Percentiles rank a stretch among this genome's conserved stretches.
phyloP scores from a whole-genome alignment of 108 stramenopile species.

The Skeletonema potamos region DNA sequence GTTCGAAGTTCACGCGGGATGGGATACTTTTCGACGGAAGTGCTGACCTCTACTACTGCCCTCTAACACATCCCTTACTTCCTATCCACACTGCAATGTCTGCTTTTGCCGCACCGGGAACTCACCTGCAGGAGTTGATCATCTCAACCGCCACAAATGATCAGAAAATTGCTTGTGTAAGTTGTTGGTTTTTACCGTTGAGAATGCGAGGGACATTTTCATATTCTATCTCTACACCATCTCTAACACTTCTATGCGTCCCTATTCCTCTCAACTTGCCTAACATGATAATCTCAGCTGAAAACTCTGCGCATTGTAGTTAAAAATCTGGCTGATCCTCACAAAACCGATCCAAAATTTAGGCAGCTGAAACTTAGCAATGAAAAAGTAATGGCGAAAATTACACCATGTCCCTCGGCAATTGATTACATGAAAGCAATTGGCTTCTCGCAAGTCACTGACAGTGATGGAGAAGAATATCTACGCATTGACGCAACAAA shows the following conservation, averaged over 20 bases:
- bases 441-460: constrained; percentile 32
- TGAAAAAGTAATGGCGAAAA: constrained; percentile 42
- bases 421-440: constrained; percentile 44
- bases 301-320: constrained; percentile 59
- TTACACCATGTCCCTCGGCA: constrained; percentile 38
- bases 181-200: not conserved
- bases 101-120: constrained; percentile 8
- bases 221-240: not conserved
- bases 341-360: constrained; percentile 58
- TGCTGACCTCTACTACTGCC: no score
- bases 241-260: not conserved
- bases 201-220: not conserved
- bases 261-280: not conserved
- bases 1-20: no score
- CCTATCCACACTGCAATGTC: not conserved
- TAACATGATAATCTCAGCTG: constrained; percentile 29
- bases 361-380: constrained; percentile 57
- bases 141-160: not conserved
- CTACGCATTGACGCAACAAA: constrained; percentile 11
- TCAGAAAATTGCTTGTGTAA: constrained; percentile 13
- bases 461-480: constrained; percentile 20
- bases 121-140: constrained; percentile 1
- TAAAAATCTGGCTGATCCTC: constrained; percentile 64
- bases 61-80: no score
- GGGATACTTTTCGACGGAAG: no score